These are phyloP conservation scores for Cryomyces minteri DNA, from an alignment of 495 filamentous ascomycete species.

Conservation along the genomic window DNA sequence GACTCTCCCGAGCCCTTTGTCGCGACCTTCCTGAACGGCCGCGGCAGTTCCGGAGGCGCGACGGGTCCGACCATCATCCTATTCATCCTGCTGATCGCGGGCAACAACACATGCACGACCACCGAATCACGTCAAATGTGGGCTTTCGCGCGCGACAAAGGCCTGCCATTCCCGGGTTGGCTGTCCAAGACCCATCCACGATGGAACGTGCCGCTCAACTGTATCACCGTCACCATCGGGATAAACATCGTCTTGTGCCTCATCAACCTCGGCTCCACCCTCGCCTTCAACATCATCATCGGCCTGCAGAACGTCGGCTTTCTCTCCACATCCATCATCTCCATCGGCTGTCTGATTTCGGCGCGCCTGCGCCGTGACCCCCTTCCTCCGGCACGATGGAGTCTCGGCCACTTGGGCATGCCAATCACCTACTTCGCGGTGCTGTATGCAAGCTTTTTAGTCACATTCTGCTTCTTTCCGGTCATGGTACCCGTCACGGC, in stretches of 20 bases:
- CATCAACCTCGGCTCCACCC: constrained; percentile 14
- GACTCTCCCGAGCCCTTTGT: constrained; percentile 8
- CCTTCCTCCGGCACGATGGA: constrained; percentile 17
- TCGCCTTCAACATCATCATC: constrained; percentile 17
- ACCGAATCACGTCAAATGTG: constrained; percentile 19
- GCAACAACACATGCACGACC: constrained; percentile 11
- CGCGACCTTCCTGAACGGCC: constrained; percentile 13
- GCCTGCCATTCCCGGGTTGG: constrained; percentile 26
- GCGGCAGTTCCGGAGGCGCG: constrained; percentile 9
- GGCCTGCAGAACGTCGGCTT: constrained; percentile 10
- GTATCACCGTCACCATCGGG: constrained; percentile 11
- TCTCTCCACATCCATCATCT: constrained; percentile 18
- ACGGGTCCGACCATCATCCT: constrained; percentile 12
- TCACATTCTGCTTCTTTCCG: constrained; percentile 20
- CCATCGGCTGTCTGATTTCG: constrained; percentile 17
- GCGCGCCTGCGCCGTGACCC: constrained; percentile 13
- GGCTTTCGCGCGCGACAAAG: constrained; percentile 16
- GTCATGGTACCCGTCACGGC: constrained; percentile 7
- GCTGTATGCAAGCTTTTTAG: constrained; percentile 12
- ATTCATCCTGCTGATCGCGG: constrained; percentile 11
- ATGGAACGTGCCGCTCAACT: constrained; percentile 16
- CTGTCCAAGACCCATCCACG: constrained; percentile 14
- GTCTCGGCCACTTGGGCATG: constrained; percentile 15
- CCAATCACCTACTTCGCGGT: constrained; percentile 18
- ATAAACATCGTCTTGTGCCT: constrained; percentile 9